Conservation (phyloP, 495 filamentous ascomycete genomes). For the Penicillium subrubescens region DNA sequence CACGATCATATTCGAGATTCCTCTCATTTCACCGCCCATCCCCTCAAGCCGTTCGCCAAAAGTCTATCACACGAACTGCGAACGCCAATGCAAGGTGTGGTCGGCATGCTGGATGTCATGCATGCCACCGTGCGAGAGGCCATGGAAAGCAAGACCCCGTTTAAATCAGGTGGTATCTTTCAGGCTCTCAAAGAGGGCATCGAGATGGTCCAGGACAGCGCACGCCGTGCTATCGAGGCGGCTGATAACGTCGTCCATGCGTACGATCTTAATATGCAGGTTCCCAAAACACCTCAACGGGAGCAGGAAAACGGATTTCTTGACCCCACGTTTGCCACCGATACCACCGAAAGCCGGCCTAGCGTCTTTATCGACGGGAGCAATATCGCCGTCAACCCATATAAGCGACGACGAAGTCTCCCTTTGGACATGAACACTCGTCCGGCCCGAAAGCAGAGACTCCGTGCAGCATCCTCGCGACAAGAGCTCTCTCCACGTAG, state of each 20-base stretch:
- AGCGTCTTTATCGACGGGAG: slow-evolving; percentile 48
- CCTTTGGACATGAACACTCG: slow-evolving; percentile 38
- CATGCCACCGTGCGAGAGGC: slow-evolving; percentile 76
- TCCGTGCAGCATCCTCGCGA: slow-evolving; percentile 35
- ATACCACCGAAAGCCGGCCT: slow-evolving; percentile 34
- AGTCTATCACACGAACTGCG: slow-evolving; percentile 79
- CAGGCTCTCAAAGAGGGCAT: slow-evolving; percentile 70
- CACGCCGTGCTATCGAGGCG: slow-evolving; percentile 75
- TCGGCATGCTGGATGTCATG: slow-evolving; percentile 87
- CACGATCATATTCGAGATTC: slow-evolving; percentile 22
- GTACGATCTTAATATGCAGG: slow-evolving; percentile 84
- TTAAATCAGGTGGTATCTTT: slow-evolving; percentile 57
- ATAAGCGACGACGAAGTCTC: slow-evolving; percentile 53
- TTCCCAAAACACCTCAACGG: slow-evolving; percentile 61
- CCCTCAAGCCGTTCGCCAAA: slow-evolving; percentile 75
- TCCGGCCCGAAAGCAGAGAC: slow-evolving; percentile 42
- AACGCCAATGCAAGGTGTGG: slow-evolving; percentile 84
- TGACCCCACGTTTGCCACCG: slow-evolving; percentile 19
- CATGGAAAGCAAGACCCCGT: slow-evolving; percentile 55
- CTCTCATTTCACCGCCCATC: slow-evolving; percentile 54
- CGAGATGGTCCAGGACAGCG: slow-evolving; percentile 80
- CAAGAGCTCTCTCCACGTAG: slow-evolving; percentile 53
- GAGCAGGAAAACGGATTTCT: slow-evolving; percentile 43
- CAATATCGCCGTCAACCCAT: slow-evolving; percentile 48
- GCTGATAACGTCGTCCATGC: slow-evolving; percentile 86